A percentile compares a stretch with the other conserved stretches of the same genome.
Conservation (phyloP, 352 stramenopile species). For the Globisporangium radiosum region DNA sequence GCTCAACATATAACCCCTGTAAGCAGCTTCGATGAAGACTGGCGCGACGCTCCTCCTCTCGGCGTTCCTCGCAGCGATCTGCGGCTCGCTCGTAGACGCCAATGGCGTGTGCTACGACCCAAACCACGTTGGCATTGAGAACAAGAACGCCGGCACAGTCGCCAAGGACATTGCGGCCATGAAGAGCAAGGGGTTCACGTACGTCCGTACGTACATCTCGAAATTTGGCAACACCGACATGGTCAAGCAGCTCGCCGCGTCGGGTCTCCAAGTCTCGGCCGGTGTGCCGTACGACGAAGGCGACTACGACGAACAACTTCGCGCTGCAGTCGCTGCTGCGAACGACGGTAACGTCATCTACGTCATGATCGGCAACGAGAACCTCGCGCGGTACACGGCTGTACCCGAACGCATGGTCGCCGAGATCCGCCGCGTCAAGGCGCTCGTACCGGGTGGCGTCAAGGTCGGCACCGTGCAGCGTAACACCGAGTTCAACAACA, state of each 20-base stretch:
- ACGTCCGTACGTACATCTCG: conserved; percentile 67
- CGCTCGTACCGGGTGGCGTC: too few relatives aligned
- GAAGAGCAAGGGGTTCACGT: conserved; percentile 40
- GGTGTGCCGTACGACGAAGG: conserved; percentile 43
- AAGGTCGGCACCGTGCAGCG: conserved; percentile 66
- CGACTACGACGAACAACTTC: conserved; percentile 37
- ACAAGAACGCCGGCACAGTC: conserved; percentile 30
- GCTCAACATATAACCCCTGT: not conserved
- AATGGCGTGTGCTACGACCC: conserved; percentile 71
- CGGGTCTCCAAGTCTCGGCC: conserved; percentile 38
- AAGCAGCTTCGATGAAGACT: conserved; percentile 6
- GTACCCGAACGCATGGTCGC: conserved; percentile 35
- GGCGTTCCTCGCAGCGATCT: conserved; percentile 18
- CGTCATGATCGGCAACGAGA: conserved; percentile 73
- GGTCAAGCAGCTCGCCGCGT: conserved; percentile 35
- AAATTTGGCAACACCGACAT: conserved; percentile 48
- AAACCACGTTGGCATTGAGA: conserved; percentile 23
- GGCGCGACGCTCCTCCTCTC: conserved; percentile 9
- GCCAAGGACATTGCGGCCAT: conserved; percentile 42
- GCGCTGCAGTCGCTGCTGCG: conserved; percentile 30
- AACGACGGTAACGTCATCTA: conserved; percentile 35
- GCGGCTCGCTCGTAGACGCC: conserved; percentile 32
- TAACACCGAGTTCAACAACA: conserved; percentile 47
- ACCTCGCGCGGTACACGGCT: conserved; percentile 24
- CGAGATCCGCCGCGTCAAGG: conserved; percentile 45